Conservation (phyloP, 1,284 basidiomycete genomes). For the Meripilus lineatus region DNA sequence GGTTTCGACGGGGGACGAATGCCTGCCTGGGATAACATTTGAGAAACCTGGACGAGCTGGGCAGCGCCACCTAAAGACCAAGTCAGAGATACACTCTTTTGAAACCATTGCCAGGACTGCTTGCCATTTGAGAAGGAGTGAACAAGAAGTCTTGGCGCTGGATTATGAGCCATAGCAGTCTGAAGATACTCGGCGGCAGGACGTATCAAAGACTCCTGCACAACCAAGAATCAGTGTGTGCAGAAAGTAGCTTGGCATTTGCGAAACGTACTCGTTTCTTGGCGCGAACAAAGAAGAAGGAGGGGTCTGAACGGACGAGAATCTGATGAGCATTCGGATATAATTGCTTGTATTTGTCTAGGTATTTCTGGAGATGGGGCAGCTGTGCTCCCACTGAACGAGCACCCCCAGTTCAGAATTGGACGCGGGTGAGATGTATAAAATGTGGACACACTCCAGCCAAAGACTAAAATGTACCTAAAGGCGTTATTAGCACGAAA, state of each 20-base stretch:
- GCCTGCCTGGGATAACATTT: slow-evolving; percentile 15
- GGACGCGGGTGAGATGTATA: neutral
- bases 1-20: slow-evolving; percentile 2
- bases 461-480: slow-evolving; percentile 43
- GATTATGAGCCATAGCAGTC: slow-evolving; percentile 7
- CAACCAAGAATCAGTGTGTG: neutral
- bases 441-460: slow-evolving; percentile 36
- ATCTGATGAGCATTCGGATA: slow-evolving; percentile 48
- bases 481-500: no score
- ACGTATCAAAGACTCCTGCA: neutral
- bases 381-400: slow-evolving; percentile 46
- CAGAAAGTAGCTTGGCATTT: neutral
- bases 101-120: slow-evolving; percentile 2
- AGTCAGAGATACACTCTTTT: no score
- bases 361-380: slow-evolving; percentile 47
- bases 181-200: neutral
- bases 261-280: slow-evolving; percentile 15
- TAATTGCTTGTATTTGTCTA: slow-evolving; percentile 36
- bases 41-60: slow-evolving; percentile 35
- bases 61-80: slow-evolving; percentile 31
- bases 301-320: slow-evolving; percentile 36
- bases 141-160: slow-evolving; percentile 31
- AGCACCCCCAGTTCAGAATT: neutral
- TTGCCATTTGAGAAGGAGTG: slow-evolving; percentile 56
- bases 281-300: slow-evolving; percentile 6